Evolutionary conservation across 441 rosid species (phyloP), one percentile per base, ranked within the genome.

Genomic region (Euphorbia schlechtendalii): DNA sequence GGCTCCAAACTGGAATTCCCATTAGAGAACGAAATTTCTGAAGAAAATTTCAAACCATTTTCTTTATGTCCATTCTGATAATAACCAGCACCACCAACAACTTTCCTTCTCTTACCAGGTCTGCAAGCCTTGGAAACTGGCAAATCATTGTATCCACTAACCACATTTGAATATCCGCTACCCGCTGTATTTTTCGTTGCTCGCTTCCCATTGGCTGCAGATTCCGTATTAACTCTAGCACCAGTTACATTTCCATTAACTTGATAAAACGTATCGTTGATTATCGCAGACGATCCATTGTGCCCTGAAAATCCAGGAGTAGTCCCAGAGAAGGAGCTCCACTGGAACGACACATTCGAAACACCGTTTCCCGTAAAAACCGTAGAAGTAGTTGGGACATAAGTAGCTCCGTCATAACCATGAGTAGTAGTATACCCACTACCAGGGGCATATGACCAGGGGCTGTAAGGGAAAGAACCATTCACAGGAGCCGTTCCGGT

Each of bases 401-500:
- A 90, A 4, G 91, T 64, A 61, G 82, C 79, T 17, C 88, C 87
- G 68, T 86, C 96, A 63, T 89, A 86, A 65, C 89, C 86, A 82
- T 88, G 96, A 59, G 82, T n/a, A 59, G 82, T 72, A 65, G 83
- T 82, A 73, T 84, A 83, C 22, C 95, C 96, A 69, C 85, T 89
- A 73, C 78, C 69, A 12, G 92, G 82, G 43, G 71, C 61, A 65
- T 79, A 88, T 36, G 96, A 70, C 84, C 85, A 85, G 34, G 91
- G 84, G 51, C 78, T 70, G 69, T 87, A 90, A 36, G 96, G 99
- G 76, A 89, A 86, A 62, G 96, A 80, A 56, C 97, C 97, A 73
- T 77, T 89, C 46, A 84, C 80, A 7, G 99, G 99, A 69, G 90
- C 96, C 5, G 90, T 76, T 59, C 99, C 99, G 40, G 97, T 90